Percentiles rank a stretch among this genome's conserved stretches.
Conservation (phyloP, 768 basidiomycete species). For the Termitomyces sp. region DNA sequence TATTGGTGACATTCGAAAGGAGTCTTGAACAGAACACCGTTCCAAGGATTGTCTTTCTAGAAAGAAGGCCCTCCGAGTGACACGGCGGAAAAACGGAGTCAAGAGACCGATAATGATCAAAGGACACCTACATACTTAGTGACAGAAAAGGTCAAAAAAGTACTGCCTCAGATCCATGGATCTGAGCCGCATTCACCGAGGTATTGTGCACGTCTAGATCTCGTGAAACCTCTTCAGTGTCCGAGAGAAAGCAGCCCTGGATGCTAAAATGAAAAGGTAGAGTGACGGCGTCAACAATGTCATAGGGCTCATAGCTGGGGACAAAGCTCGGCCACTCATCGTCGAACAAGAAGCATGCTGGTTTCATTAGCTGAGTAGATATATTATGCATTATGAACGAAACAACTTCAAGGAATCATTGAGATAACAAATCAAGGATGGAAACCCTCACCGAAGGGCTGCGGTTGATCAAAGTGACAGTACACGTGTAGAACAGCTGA, state of each 20-base stretch:
- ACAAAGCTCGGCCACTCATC: not conserved
- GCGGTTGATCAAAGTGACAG: not conserved
- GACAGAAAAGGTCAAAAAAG: not conserved
- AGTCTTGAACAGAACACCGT: not conserved
- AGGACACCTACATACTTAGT: not conserved
- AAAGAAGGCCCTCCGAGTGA: not conserved
- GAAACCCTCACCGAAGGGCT: not conserved
- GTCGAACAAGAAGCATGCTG: not conserved
- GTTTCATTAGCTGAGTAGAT: conserved; percentile 1
- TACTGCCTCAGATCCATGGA: too few species aligned
- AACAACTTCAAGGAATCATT: conserved; percentile 7
- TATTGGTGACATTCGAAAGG: not conserved
- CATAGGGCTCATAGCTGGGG: too few species aligned
- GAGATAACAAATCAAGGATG: conserved; percentile 11
- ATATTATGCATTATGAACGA: conserved; percentile 1
- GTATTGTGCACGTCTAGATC: not conserved
- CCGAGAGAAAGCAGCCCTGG: not conserved
- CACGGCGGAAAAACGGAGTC: not conserved
- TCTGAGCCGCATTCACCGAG: not conserved
- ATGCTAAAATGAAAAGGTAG: not conserved
- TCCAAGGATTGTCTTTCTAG: not conserved
- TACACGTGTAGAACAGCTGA: not conserved
- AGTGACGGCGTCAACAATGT: not conserved
- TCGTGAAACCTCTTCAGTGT: not conserved
- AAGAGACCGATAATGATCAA: not conserved